Evolutionary conservation across 169 alveolate genomes (phyloP), one percentile per base, ranked within the genome.

Genomic region (Pseudocohnilembus persalinus): DNA sequence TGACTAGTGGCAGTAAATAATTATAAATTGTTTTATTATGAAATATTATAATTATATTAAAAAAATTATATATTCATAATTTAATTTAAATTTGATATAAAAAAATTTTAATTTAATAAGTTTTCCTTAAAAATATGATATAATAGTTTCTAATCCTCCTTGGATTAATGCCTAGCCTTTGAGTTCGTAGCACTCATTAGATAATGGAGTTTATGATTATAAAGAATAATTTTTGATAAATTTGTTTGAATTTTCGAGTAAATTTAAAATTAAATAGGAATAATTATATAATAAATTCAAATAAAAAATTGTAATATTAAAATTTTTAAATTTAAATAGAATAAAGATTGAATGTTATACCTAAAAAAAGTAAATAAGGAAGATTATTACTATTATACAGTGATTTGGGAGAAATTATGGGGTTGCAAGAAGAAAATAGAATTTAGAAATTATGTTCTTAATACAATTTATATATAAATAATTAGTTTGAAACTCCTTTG

Each of bases 121-220:
- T 79, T 73, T 78, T 27, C 83, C 83, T n/a, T 74, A 81, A 16
- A 74, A 63, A 33, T 86, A 68, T 74, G 88, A 89, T 65, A 26
- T 86, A 27, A 84, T 89, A 20, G 34, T 89, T n/a, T 87, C 91
- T 1, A 89, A 89, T 78, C 93, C 93, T 1, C 93, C 93, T 32
- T 86, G 93, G 89, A 79, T 89, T 31, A n/a, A 83, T 30, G 90
- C 85, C 32, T 74, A 83, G n/a, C 85, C 79, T 29, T 29, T 80
- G 25, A 75, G 82, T 31, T 32, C 34, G 28, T 74, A 83, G 26
- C 81, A 82, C 77, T 31, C 80, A 4, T 32, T 89, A 35, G 93
- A 89, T 29, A 81, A 76, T 72, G 84, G 89, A 68, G 76, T 28
- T 32, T 83, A 85, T 74, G 93, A 89, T 76, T 78, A 74, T n/a